Percentiles rank a stretch among this genome's conserved stretches.
These are phyloP conservation scores for Stachybotrys chlorohalonatus DNA, from an alignment of 2,329 filamentous ascomycete species.

Conservation along the genomic window DNA sequence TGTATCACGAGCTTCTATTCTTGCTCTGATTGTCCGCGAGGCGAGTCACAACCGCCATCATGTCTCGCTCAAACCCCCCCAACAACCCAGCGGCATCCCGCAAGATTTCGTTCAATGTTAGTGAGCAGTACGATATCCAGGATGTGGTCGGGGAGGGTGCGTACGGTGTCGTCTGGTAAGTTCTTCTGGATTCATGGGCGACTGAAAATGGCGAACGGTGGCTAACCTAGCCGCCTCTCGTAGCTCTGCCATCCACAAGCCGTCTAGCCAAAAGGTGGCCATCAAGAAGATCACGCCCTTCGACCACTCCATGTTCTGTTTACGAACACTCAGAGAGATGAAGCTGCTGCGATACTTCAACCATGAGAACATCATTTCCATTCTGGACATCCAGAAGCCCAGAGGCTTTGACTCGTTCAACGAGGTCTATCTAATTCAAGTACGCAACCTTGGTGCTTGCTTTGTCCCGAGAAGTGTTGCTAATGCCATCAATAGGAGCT, in stretches of 20 bases:
- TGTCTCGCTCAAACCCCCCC: slow-evolving; percentile 49
- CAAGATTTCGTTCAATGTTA: slow-evolving; percentile 99
- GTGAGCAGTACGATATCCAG: slow-evolving; percentile 98
- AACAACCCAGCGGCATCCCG: slow-evolving; percentile 57
- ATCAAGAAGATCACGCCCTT: slow-evolving; percentile 99
- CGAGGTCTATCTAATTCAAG: slow-evolving; percentile 97
- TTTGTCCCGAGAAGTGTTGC: not conserved
- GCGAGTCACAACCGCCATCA: slow-evolving; percentile 16
- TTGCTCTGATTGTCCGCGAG: not conserved
- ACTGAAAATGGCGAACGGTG: not conserved
- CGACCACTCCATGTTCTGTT: slow-evolving; percentile 98
- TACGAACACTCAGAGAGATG: slow-evolving; percentile 96
- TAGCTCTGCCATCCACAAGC: slow-evolving; percentile 96
- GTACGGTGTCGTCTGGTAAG: slow-evolving; percentile 96
- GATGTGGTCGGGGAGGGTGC: slow-evolving; percentile 98
- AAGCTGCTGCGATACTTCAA: slow-evolving; percentile 98
- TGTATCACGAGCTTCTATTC: not conserved
- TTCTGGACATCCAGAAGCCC: slow-evolving; percentile 97
- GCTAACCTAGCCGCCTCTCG: slow-evolving; percentile 2
- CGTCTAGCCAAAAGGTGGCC: slow-evolving; percentile 94
- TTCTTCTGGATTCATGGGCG: slow-evolving; percentile 6
- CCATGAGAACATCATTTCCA: slow-evolving; percentile 99
- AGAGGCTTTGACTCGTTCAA: slow-evolving; percentile 93
- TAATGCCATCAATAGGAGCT: slow-evolving; percentile 55
- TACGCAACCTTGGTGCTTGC: slow-evolving; percentile 28